These are phyloP conservation scores for Bipolaris sorokiniana DNA, from an alignment of 2,329 filamentous ascomycete species.

Conservation along the genomic window DNA sequence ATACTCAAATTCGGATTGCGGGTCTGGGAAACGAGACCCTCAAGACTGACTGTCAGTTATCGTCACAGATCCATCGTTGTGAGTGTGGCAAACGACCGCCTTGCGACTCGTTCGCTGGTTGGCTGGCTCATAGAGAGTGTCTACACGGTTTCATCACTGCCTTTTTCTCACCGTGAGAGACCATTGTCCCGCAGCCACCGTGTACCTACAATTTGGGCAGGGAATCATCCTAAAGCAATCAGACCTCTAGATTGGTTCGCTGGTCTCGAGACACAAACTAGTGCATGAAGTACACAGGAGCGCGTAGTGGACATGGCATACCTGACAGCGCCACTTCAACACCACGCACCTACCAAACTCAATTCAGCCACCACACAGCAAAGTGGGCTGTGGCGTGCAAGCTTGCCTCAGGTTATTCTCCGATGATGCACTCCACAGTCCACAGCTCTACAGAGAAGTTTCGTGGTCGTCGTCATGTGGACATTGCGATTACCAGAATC, in stretches of 20 bases:
- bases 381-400: constrained; percentile 8
- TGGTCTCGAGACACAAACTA: constrained; percentile 2
- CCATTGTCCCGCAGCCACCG: not conserved
- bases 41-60: not conserved
- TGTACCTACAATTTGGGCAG: not conserved
- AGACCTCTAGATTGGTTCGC: not conserved
- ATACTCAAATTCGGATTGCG: not conserved
- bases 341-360: constrained; percentile 13
- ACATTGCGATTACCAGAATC: constrained; percentile 12
- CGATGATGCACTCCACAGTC: constrained; percentile 25
- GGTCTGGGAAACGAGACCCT: not conserved
- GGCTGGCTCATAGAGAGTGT: not conserved
- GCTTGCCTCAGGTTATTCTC: constrained; percentile 26
- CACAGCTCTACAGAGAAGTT: constrained; percentile 19
- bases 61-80: not conserved
- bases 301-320: not conserved
- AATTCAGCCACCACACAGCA: constrained; percentile 7
- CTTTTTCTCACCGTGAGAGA: not conserved
- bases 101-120: not conserved
- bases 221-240: not conserved
- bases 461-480: constrained; percentile 6
- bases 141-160: not conserved
- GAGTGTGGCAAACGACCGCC: not conserved
- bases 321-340: constrained; percentile 24
- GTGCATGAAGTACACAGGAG: constrained; percentile 6